Conservation (phyloP, 2,329 filamentous ascomycete species). For the Colletotrichum coccodes region DNA sequence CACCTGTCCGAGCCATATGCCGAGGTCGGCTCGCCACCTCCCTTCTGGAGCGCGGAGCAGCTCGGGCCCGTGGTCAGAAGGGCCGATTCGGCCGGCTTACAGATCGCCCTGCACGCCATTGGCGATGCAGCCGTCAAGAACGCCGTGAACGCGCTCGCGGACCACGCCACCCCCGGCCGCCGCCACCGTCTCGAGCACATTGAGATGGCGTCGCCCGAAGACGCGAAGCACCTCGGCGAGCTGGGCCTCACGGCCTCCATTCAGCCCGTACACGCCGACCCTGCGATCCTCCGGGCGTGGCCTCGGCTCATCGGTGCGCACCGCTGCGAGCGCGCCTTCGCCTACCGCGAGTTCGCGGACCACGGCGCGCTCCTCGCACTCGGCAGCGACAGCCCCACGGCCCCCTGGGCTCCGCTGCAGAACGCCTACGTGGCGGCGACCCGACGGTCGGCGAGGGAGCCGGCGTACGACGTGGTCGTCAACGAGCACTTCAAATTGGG, state of each 20-base stretch:
- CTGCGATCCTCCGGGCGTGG: slow-evolving; percentile 66
- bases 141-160: slow-evolving; percentile 59
- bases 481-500: slow-evolving; percentile 59
- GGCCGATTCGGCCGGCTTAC: slow-evolving; percentile 59
- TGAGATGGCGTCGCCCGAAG: slow-evolving; percentile 60
- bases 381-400: slow-evolving; percentile 63
- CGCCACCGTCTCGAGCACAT: slow-evolving; percentile 68
- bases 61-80: slow-evolving; percentile 60
- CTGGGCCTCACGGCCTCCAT: slow-evolving; percentile 63
- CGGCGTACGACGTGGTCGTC: slow-evolving; percentile 47
- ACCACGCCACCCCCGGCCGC: slow-evolving; percentile 47
- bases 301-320: slow-evolving; percentile 59
- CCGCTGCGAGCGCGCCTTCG: slow-evolving; percentile 63
- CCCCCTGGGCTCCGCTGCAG: slow-evolving; percentile 57
- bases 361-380: slow-evolving; percentile 60
- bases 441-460: slow-evolving; percentile 57
- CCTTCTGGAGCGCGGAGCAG: slow-evolving; percentile 61
- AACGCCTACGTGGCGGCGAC: slow-evolving; percentile 65
- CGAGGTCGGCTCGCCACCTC: slow-evolving; percentile 52
- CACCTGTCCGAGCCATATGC: slow-evolving; percentile 64
- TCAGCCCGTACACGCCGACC: slow-evolving; percentile 61
- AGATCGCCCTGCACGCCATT: slow-evolving; percentile 68
- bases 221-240: slow-evolving; percentile 60
- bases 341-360: slow-evolving; percentile 64
- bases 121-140: slow-evolving; percentile 63